phyloP scores from a whole-genome alignment of 805 yeast species.

The Wickerhamomyces subpelliculosus region DNA sequence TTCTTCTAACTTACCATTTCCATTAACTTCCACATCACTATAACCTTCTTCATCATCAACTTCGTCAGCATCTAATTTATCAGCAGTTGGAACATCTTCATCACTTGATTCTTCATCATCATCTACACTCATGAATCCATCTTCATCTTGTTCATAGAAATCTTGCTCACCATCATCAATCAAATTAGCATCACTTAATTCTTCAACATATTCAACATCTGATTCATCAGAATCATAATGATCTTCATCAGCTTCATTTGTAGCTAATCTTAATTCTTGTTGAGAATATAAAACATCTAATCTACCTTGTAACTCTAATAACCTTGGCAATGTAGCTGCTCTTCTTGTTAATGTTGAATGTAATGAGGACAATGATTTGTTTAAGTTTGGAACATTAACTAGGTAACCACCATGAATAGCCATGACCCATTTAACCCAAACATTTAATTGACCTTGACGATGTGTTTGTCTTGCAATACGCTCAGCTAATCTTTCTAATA shows the following conservation, averaged over 20 bases:
- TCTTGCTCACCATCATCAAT: slow-evolving; percentile 42
- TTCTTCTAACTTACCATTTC: slow-evolving; percentile 5
- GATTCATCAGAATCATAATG: slow-evolving; percentile 27
- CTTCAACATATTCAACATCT: slow-evolving; percentile 65
- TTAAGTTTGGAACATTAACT: slow-evolving; percentile 37
- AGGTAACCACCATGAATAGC: slow-evolving; percentile 74
- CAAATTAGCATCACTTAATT: slow-evolving; percentile 41
- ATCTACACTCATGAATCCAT: slow-evolving; percentile 19
- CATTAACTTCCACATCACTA: slow-evolving; percentile 23
- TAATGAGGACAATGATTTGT: slow-evolving; percentile 52
- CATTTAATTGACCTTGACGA: slow-evolving; percentile 42
- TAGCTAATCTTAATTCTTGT: slow-evolving; percentile 47
- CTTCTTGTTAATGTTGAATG: slow-evolving; percentile 61
- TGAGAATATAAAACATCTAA: slow-evolving; percentile 64
- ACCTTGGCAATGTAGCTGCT: slow-evolving; percentile 59
- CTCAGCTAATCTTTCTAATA: slow-evolving; percentile 57
- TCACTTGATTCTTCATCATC: slow-evolving; percentile 24
- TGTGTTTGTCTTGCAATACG: slow-evolving; percentile 52
- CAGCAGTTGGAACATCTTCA: slow-evolving; percentile 13
- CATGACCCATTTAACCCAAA: slow-evolving; percentile 87
- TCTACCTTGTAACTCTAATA: slow-evolving; percentile 78
- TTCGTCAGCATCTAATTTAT: slow-evolving; percentile 26
- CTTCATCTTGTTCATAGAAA: slow-evolving; percentile 25
- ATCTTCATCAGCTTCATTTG: slow-evolving; percentile 26
- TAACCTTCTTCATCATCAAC: slow-evolving; percentile 23